Evolutionary conservation across 129 eudicot species (phyloP).

Genomic region (Arctium lappa): DNA sequence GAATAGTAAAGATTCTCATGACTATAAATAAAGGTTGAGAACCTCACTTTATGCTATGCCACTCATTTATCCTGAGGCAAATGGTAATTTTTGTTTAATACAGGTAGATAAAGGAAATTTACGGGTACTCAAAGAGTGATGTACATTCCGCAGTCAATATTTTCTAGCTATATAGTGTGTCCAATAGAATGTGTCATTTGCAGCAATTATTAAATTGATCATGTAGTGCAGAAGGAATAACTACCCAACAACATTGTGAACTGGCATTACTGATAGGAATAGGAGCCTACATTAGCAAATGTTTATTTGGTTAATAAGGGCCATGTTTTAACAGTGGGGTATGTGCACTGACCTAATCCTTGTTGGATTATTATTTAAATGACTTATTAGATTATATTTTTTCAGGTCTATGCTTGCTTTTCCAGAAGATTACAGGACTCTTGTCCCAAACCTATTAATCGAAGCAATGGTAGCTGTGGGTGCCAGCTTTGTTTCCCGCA

Average conservation of each 20-base stretch:
- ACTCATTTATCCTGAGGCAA: not conserved
- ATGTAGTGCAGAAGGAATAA: not conserved
- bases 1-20: not conserved
- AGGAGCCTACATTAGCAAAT: not conserved
- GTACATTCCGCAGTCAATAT: not conserved
- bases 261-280: not conserved
- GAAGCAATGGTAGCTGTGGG: slow-evolving; percentile 77
- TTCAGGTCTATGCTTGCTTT: slow-evolving; percentile 91
- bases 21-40: not conserved
- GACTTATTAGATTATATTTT: slow-evolving; percentile 20
- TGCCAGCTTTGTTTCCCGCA: slow-evolving; percentile 75
- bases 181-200: not conserved
- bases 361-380: not conserved
- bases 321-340: not conserved
- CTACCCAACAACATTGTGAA: not conserved
- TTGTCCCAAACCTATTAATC: slow-evolving; percentile 77
- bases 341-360: not conserved
- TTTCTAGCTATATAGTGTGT: not conserved
- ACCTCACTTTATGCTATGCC: not conserved
- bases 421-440: slow-evolving; percentile 86
- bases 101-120: not conserved
- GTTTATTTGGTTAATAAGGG: not conserved
- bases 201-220: not conserved
- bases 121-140: not conserved
- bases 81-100: not conserved